Evolutionary conservation across 1,284 basidiomycete species (phyloP).

Genomic region (Exobasidium cylindrosporum): DNA sequence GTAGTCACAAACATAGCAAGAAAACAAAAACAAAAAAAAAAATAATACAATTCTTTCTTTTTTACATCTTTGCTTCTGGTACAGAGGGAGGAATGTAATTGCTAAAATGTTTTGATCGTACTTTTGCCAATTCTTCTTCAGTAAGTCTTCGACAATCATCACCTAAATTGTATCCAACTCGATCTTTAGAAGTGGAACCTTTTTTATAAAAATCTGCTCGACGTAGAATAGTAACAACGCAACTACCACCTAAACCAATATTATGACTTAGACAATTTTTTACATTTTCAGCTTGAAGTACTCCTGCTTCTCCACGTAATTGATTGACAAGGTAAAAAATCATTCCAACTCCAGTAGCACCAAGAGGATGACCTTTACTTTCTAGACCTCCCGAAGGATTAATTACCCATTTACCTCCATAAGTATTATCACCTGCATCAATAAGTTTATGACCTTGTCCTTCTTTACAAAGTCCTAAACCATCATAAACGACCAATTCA

Average conservation of each 20-base stretch:
- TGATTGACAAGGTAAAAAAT: slow-evolving; percentile 76
- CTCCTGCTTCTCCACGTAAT: slow-evolving; percentile 56
- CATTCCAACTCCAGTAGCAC: slow-evolving; percentile 81
- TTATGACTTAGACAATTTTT: slow-evolving; percentile 81
- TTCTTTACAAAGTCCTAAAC: slow-evolving; percentile 69
- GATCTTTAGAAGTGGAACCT: slow-evolving; percentile 31
- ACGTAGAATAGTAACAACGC: slow-evolving; percentile 39
- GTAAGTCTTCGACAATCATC: slow-evolving; percentile 38
- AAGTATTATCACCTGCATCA: slow-evolving; percentile 74
- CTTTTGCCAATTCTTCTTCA: slow-evolving; percentile 42
- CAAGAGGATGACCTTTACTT: slow-evolving; percentile 75
- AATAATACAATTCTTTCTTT: neutral
- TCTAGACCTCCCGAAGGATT: slow-evolving; percentile 81
- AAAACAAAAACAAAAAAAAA: neutral
- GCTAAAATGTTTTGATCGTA: slow-evolving; percentile 42
- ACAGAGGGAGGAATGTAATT: slow-evolving; percentile 34
- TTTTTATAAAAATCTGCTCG: slow-evolving; percentile 41
- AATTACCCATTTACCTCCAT: slow-evolving; percentile 70
- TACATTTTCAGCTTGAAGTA: slow-evolving; percentile 66
- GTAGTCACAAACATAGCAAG: too few species aligned
- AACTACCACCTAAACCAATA: slow-evolving; percentile 68
- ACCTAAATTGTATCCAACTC: slow-evolving; percentile 46
- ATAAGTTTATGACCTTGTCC: slow-evolving; percentile 74
- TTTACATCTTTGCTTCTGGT: slow-evolving; percentile 17
- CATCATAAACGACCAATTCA: slow-evolving; percentile 76